Evolutionary conservation across 768 basidiomycete species (phyloP).

Genomic region (Tephrocybe sp.): DNA sequence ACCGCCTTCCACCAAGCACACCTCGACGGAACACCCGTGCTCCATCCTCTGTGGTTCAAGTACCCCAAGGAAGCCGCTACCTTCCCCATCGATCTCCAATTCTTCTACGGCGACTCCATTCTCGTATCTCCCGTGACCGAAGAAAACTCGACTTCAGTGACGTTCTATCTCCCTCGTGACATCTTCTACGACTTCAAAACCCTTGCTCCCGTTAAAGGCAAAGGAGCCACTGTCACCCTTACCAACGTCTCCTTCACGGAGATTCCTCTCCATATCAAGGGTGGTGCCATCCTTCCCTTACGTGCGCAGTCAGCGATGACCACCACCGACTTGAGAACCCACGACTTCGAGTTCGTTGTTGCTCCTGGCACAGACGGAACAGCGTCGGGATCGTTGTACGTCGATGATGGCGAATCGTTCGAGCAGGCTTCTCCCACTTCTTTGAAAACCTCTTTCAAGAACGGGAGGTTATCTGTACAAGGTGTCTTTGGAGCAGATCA

Average conservation of each 20-base stretch:
- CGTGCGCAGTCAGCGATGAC: slow-evolving; percentile 58
- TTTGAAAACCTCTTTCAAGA: slow-evolving; percentile 31
- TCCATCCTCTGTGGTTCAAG: slow-evolving; percentile 64
- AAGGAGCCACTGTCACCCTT: slow-evolving; percentile 42
- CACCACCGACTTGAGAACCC: slow-evolving; percentile 49
- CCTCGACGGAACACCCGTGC: slow-evolving; percentile 58
- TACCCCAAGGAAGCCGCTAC: slow-evolving; percentile 63
- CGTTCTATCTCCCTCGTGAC: slow-evolving; percentile 61
- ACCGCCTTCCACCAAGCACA: slow-evolving; percentile 63
- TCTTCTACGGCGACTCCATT: slow-evolving; percentile 65
- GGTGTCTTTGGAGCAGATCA: slow-evolving; percentile 36
- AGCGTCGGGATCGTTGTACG: slow-evolving; percentile 53
- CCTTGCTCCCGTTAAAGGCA: slow-evolving; percentile 45
- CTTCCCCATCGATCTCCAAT: slow-evolving; percentile 62
- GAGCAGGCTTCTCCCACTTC: slow-evolving; percentile 28
- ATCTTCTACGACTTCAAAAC: slow-evolving; percentile 64
- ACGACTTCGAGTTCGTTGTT: slow-evolving; percentile 61
- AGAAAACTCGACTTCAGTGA: slow-evolving; percentile 55
- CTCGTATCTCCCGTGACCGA: slow-evolving; percentile 69
- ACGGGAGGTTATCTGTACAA: slow-evolving; percentile 28
- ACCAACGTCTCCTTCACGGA: slow-evolving; percentile 48
- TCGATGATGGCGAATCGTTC: slow-evolving; percentile 64
- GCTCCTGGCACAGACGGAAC: slow-evolving; percentile 52
- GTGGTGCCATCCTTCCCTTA: slow-evolving; percentile 58
- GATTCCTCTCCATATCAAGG: slow-evolving; percentile 62